Evolutionary conservation across 176 grass and related monocot genomes (phyloP).

Genomic region (Lolium multiflorum): DNA sequence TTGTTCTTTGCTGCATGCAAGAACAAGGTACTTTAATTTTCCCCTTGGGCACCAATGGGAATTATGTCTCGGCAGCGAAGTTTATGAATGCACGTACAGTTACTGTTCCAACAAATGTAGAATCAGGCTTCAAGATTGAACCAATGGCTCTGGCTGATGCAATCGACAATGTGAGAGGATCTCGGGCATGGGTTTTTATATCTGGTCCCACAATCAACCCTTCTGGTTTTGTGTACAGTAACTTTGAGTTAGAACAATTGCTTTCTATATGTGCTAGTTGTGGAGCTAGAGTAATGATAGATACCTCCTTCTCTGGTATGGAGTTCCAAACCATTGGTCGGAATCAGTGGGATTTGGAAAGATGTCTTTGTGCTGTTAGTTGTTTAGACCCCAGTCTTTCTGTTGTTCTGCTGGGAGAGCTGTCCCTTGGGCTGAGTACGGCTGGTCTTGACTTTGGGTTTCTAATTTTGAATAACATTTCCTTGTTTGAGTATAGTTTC

Average conservation of each 20-base stretch:
- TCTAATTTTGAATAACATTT: no score
- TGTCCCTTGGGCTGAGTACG: no score
- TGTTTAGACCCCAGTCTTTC: constrained; percentile 46
- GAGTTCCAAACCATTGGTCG: no score
- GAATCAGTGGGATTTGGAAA: neutral
- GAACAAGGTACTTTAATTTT: constrained; percentile 93
- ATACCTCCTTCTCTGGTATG: constrained; percentile 83
- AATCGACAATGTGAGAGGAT: no score
- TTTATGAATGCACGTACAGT: constrained; percentile 71
- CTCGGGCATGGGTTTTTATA: constrained; percentile 79
- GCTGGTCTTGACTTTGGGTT: no score
- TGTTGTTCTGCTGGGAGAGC: neutral
- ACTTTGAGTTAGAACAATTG: constrained; percentile 67
- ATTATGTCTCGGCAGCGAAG: constrained; percentile 67
- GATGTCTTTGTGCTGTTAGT: constrained; percentile 35
- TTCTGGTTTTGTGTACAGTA: constrained; percentile 80
- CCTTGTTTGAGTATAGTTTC: constrained; percentile 36
- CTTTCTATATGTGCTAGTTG: constrained; percentile 66
- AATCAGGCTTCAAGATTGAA: constrained; percentile 68
- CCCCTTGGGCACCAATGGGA: constrained; percentile 81
- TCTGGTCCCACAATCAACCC: constrained; percentile 90
- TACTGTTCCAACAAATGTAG: constrained; percentile 56
- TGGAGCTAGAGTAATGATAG: constrained; percentile 78
- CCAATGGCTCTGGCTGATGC: constrained; percentile 31
- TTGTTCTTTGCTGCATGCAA: constrained; percentile 78